Conservation (phyloP, 345 rosid genomes). For the Gossypium bickii region DNA sequence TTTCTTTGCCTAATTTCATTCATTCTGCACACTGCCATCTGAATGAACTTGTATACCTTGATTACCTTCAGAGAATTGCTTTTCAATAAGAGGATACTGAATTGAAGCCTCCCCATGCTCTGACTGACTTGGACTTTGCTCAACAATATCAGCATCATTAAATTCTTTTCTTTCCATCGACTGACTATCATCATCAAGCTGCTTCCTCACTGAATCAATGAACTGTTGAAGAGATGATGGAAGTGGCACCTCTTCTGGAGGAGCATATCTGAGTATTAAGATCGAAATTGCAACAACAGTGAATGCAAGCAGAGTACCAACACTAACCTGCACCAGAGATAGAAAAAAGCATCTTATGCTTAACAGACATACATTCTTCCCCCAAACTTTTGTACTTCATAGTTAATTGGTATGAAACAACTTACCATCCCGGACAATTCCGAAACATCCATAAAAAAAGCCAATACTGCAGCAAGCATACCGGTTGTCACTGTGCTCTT, state of each 20-base stretch:
- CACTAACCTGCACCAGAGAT: slow-evolving; percentile 52
- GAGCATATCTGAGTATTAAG: slow-evolving; percentile 60
- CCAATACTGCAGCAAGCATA: slow-evolving; percentile 41
- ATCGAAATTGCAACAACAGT: slow-evolving; percentile 60
- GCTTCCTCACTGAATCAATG: slow-evolving; percentile 21
- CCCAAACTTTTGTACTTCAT: background rate
- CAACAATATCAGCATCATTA: slow-evolving; percentile 21
- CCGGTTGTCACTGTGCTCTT: slow-evolving; percentile 60
- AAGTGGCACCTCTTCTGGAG: slow-evolving; percentile 51
- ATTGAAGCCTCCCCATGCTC: slow-evolving; percentile 28
- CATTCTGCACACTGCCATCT: background rate
- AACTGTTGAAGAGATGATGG: slow-evolving; percentile 35
- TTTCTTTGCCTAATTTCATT: background rate
- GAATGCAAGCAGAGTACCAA: slow-evolving; percentile 70
- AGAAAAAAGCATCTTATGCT: background rate
- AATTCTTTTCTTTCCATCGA: slow-evolving; percentile 4
- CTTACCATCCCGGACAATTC: slow-evolving; percentile 66
- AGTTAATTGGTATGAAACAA: slow-evolving; percentile 7
- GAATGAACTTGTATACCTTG: slow-evolving; percentile 1
- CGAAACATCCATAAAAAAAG: slow-evolving; percentile 67
- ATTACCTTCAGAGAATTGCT: slow-evolving; percentile 37
- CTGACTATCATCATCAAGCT: slow-evolving; percentile 8
- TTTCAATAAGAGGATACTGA: slow-evolving; percentile 33
- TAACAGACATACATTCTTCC: background rate
- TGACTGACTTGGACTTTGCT: slow-evolving; percentile 20